Base-by-base conservation (phyloP, 2,329 filamentous ascomycete genomes). In the Alternaria atra region DNA sequence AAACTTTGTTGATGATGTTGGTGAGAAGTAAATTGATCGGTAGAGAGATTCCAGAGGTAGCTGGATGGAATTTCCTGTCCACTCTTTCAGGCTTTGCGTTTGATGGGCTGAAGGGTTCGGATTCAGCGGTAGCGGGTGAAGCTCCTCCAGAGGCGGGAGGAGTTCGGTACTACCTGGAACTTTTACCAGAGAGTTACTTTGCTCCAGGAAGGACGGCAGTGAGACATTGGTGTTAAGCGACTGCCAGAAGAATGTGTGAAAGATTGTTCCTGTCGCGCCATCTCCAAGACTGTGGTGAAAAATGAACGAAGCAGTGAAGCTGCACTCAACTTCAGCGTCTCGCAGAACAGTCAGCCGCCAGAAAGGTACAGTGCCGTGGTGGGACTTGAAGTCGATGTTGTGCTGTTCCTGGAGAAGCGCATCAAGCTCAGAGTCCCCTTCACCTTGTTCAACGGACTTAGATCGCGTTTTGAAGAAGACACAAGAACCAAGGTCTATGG, bases 281-380 rank as follows among this genome's bases (percentile, higher is more conserved):
- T 84, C 82, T 3, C 78, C 80, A 52, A 84, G 72, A 5, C 77
- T 77, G 68, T 84, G 82, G 52, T 84, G 81, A 59, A 75, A 82
- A 10, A 83, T 74, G 63, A 82, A 84, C 5, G 68, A 74, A 1
- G 77, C 80, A 0, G 80, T 82, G 54, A 84, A 83, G 1, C 66
- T 64, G 34, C 15, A 65, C 3, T 20, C 20, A 20, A 2, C 20
- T 20, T 20, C 20, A 20, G 20, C 20, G 20, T 20, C 20, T 20
- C 20, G 20, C 44, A 83, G 58, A 34, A 84, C 64, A 13, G 76
- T 64, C 4, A 84, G 64, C 42, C 81, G 76, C 82, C 82, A 84
- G 59, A 78, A 78, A 0, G 80, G 78, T 23, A 65, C 15, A 2
- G 25, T 37, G 2, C 62, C 64, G 17, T 73, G 63, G 2, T 70